These are phyloP conservation scores for Pyrenophora teres DNA, from an alignment of 2,329 filamentous ascomycete genomes.

Conservation along the genomic window DNA sequence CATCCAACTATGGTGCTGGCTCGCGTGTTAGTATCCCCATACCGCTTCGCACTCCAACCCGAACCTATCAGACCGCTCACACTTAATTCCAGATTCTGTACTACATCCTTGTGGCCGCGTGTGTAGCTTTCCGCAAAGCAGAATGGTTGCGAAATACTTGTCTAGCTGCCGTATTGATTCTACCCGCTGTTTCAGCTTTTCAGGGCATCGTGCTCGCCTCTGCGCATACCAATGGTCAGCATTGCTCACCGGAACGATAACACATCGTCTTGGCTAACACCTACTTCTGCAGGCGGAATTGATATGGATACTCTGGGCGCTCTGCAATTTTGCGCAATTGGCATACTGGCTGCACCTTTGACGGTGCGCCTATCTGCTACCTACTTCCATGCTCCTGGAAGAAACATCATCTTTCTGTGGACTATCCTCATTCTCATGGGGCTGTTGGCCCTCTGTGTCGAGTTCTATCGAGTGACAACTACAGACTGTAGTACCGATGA, in stretches of 20 bases:
- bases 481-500: conserved; percentile 52
- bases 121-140: conserved; percentile 64
- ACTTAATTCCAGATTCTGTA: conserved; percentile 53
- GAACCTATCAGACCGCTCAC: conserved; percentile 15
- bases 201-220: conserved; percentile 66
- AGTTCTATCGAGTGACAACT: conserved; percentile 63
- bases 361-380: conserved; percentile 66
- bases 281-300: conserved; percentile 56
- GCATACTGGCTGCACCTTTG: conserved; percentile 66
- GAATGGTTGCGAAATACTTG: conserved; percentile 68
- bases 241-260: conserved; percentile 2
- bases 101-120: conserved; percentile 65
- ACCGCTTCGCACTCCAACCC: neutral
- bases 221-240: conserved; percentile 63
- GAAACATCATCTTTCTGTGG: conserved; percentile 71
- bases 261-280: conserved; percentile 15
- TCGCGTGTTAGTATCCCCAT: conserved; percentile 53
- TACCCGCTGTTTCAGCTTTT: conserved; percentile 67
- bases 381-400: conserved; percentile 66
- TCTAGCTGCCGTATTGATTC: conserved; percentile 62
- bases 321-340: conserved; percentile 70
- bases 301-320: conserved; percentile 72
- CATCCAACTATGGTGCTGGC: conserved; percentile 62
- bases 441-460: conserved; percentile 64
- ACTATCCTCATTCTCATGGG: conserved; percentile 65